Conservation (phyloP, 1,284 basidiomycete species). For the Pyrrhoderma lamaoense region DNA sequence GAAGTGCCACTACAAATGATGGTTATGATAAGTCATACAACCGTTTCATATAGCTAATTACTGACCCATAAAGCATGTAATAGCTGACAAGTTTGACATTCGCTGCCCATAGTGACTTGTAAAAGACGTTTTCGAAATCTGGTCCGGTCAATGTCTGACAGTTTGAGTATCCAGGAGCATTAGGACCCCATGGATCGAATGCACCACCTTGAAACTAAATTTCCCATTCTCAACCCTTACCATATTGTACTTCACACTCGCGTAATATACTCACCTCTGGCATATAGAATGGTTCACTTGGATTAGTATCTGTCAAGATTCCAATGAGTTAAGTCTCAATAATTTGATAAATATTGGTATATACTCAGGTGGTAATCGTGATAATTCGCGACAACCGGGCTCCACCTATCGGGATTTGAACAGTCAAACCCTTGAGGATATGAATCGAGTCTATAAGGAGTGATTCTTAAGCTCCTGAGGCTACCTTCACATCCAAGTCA, state of each 20-base stretch:
- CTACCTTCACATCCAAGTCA: background rate
- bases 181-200: conserved; percentile 25
- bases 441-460: conserved; percentile 41
- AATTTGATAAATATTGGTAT: conserved; percentile 37
- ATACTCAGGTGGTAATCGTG: conserved; percentile 28
- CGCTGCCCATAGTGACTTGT: conserved; percentile 25
- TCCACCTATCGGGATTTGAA: conserved; percentile 56
- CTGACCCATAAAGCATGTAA: conserved; percentile 30
- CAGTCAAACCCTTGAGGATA: conserved; percentile 74
- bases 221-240: conserved; percentile 50
- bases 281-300: conserved; percentile 27
- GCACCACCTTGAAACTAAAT: conserved; percentile 22
- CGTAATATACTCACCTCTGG: conserved; percentile 27
- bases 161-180: conserved; percentile 21
- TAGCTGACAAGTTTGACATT: conserved; percentile 27
- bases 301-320: conserved; percentile 41
- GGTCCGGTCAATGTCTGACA: conserved; percentile 25
- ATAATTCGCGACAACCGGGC: conserved; percentile 38
- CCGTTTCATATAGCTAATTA: conserved; percentile 24
- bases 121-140: conserved; percentile 27
- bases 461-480: background rate
- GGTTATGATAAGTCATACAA: conserved; percentile 10
- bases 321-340: conserved; percentile 64
- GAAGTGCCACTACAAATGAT: conserved; percentile 25
- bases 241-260: background rate